These are phyloP conservation scores for Cardiospermum halicacabum DNA, from an alignment of 345 rosid genomes.

Conservation along the genomic window DNA sequence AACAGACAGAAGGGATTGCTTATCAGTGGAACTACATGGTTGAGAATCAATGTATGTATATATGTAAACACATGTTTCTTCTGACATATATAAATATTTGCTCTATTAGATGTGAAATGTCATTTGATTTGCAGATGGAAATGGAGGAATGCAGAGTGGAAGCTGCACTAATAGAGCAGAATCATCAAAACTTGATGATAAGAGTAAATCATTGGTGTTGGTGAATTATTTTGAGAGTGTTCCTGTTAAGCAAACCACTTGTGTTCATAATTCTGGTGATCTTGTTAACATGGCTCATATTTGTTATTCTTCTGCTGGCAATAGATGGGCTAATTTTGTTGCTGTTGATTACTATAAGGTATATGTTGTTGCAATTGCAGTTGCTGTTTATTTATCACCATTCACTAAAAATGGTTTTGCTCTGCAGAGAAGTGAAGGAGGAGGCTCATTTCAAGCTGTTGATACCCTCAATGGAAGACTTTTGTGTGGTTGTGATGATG, in stretches of 20 bases:
- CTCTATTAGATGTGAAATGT: too few species aligned
- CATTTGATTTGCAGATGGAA: constrained; percentile 57
- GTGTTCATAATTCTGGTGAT: constrained; percentile 42
- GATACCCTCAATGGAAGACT: constrained; percentile 55
- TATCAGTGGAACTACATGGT: constrained; percentile 83
- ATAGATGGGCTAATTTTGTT: constrained; percentile 61
- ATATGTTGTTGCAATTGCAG: background rate
- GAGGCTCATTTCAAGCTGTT: constrained; percentile 58
- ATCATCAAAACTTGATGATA: constrained; percentile 40
- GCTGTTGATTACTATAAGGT: constrained; percentile 63
- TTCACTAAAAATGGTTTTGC: background rate
- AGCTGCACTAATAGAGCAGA: constrained; percentile 52
- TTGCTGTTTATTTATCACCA: too few species aligned
- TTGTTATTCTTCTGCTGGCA: constrained; percentile 44
- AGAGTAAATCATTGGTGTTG: constrained; percentile 47
- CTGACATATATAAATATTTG: too few species aligned
- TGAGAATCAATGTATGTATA: constrained; percentile 65
- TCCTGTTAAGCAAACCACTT: constrained; percentile 29
- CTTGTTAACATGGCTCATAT: constrained; percentile 45
- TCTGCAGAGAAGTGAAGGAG: constrained; percentile 62
- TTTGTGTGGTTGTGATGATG: constrained; percentile 46
- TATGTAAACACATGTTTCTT: too few species aligned
- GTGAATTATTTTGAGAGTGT: constrained; percentile 32
- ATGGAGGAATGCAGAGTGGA: constrained; percentile 54
- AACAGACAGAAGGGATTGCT: constrained; percentile 56